These are phyloP conservation scores for Trichoderma gracile DNA, from an alignment of 2,329 filamentous ascomycete genomes.

Conservation along the genomic window DNA sequence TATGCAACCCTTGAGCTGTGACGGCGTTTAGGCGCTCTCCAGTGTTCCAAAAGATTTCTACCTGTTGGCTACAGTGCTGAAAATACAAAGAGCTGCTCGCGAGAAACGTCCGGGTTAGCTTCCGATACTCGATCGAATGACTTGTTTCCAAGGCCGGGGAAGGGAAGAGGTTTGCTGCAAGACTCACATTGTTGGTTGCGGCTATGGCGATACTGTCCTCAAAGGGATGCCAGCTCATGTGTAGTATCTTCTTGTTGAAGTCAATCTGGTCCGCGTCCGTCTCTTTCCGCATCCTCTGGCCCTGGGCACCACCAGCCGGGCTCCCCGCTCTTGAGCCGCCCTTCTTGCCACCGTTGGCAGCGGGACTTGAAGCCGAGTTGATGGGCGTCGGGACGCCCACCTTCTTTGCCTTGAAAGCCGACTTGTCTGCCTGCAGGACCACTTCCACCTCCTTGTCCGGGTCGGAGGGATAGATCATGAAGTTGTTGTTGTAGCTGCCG, in stretches of 20 bases:
- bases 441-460: slow-evolving; percentile 96
- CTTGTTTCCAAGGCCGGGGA: neutral
- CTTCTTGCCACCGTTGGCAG: slow-evolving; percentile 76
- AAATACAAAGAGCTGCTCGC: slow-evolving; percentile 70
- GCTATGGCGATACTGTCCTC: slow-evolving; percentile 99
- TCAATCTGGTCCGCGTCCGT: slow-evolving; percentile 99
- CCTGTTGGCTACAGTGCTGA: slow-evolving; percentile 62
- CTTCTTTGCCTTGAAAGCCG: slow-evolving; percentile 99
- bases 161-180: too few species aligned
- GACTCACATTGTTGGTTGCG: slow-evolving; percentile 96
- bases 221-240: slow-evolving; percentile 99
- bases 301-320: slow-evolving; percentile 74
- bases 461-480: slow-evolving; percentile 99
- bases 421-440: slow-evolving; percentile 96
- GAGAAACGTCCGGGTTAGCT: slow-evolving; percentile 31
- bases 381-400: slow-evolving; percentile 97
- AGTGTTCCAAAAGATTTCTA: slow-evolving; percentile 20
- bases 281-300: slow-evolving; percentile 96
- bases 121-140: neutral
- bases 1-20: slow-evolving; percentile 3
- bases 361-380: slow-evolving; percentile 74
- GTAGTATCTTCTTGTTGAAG: slow-evolving; percentile 99
- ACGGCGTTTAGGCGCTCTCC: slow-evolving; percentile 12
- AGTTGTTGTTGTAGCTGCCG: slow-evolving; percentile 99
- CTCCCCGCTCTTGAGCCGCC: slow-evolving; percentile 83